Percentiles rank a stretch among this genome's conserved stretches.
phyloP scores from a whole-genome alignment of 257 asterid genomes.

The Oldenlandia corymbosa region DNA sequence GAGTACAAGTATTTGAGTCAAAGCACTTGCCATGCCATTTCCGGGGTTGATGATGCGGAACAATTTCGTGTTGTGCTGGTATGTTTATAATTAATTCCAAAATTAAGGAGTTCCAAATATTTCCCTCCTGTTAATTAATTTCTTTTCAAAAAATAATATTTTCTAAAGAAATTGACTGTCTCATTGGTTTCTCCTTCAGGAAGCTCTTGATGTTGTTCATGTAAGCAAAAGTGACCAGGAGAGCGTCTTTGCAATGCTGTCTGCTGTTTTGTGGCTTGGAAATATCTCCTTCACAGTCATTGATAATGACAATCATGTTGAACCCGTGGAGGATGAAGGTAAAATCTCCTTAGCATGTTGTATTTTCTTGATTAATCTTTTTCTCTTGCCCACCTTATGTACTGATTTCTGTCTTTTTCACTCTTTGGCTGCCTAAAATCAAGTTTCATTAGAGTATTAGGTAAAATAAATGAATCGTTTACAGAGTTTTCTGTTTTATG shows the following conservation, averaged over 20 bases:
- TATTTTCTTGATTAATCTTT: not conserved
- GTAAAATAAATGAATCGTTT: not conserved
- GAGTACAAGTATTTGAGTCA: conserved; percentile 82
- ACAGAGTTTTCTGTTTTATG: not conserved
- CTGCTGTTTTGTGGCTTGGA: conserved; percentile 98
- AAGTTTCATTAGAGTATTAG: not conserved
- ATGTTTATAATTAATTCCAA: conserved; percentile 3
- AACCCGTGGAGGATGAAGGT: conserved; percentile 94
- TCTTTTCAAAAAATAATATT: not conserved
- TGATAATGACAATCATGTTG: conserved; percentile 92
- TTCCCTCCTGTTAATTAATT: not conserved
- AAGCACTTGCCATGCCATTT: conserved; percentile 69
- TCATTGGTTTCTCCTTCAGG: conserved; percentile 42
- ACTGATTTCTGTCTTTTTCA: not conserved
- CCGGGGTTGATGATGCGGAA: conserved; percentile 95
- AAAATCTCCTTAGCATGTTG: not conserved
- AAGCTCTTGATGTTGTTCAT: conserved; percentile 92
- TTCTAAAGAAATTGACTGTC: not conserved
- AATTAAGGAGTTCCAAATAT: not conserved
- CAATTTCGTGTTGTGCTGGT: conserved; percentile 76
- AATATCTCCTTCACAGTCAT: conserved; percentile 63
- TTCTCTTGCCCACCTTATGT: not conserved
- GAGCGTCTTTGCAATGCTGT: conserved; percentile 89
- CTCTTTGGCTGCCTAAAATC: conserved; percentile 6
- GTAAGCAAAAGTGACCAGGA: conserved; percentile 83